Evolutionary conservation across 192 early-diverging fungal species (phyloP).

Genomic region (Umbelopsis sp.): DNA sequence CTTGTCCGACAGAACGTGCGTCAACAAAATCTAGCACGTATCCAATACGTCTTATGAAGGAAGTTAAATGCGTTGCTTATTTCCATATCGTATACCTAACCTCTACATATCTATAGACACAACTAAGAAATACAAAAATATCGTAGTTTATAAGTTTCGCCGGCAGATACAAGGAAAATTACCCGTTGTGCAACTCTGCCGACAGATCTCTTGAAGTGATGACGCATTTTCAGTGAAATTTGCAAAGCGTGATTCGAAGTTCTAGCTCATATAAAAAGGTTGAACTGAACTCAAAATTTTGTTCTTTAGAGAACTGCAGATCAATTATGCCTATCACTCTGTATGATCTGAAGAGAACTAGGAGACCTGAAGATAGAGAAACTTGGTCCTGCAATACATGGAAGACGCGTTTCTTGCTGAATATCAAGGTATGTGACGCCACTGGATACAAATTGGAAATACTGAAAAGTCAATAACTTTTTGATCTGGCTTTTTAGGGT

Average conservation of each 20-base stretch:
- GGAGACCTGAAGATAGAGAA: neutral
- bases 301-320: neutral
- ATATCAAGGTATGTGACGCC: slow-evolving; percentile 29
- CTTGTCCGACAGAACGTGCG: too few relatives aligned
- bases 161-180: too few relatives aligned
- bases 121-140: too few relatives aligned
- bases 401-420: slow-evolving; percentile 26
- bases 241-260: neutral
- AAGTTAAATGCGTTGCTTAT: too few relatives aligned
- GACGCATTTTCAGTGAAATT: neutral
- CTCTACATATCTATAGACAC: too few relatives aligned
- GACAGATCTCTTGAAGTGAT: neutral
- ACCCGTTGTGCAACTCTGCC: neutral
- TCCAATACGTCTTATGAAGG: too few relatives aligned
- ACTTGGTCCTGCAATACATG: slow-evolving; percentile 34
- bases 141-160: too few relatives aligned
- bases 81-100: too few relatives aligned
- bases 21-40: too few relatives aligned
- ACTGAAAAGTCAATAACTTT: too few relatives aligned
- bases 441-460: too few relatives aligned
- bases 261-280: neutral
- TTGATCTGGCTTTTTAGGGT: neutral
- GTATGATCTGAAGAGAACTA: neutral
- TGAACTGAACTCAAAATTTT: neutral
- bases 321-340: neutral